Percentiles rank a stretch among this genome's conserved stretches.
These are phyloP conservation scores for Fusarium equiseti DNA, from an alignment of 2,329 filamentous ascomycete species.

Conservation along the genomic window DNA sequence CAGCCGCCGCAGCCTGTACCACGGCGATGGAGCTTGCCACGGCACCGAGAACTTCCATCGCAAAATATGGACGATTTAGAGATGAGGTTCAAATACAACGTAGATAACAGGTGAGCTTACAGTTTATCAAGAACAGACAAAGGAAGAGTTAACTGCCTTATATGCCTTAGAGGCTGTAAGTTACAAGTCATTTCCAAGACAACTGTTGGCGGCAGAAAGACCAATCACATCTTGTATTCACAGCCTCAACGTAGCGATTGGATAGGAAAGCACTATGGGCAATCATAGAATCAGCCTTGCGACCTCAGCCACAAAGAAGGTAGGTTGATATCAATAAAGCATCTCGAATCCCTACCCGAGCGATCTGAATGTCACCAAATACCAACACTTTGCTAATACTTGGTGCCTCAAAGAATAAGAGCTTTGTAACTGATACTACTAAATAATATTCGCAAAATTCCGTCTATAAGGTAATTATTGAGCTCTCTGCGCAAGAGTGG, in stretches of 20 bases:
- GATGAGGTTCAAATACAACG: background rate
- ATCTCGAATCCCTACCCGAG: too few relatives aligned
- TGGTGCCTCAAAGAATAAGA: too few relatives aligned
- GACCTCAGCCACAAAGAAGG: background rate
- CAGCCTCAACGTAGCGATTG: background rate
- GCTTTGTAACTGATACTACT: too few relatives aligned
- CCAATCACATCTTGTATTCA: conserved; percentile 15
- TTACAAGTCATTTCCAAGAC: background rate
- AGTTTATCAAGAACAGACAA: background rate
- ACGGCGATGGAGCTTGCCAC: conserved; percentile 30
- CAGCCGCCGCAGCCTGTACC: conserved; percentile 17
- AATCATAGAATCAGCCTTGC: background rate
- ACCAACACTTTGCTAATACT: background rate
- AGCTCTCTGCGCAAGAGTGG: too few relatives aligned
- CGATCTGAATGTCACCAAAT: background rate
- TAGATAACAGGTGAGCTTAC: background rate
- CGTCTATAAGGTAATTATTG: too few relatives aligned
- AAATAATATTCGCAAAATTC: fast-evolving
- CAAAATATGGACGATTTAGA: background rate
- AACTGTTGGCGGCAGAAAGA: background rate
- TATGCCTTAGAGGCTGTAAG: background rate
- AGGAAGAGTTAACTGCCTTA: background rate
- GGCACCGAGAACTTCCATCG: conserved; percentile 28
- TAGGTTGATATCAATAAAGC: too few relatives aligned
- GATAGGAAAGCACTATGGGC: background rate